A percentile compares a stretch with the other conserved stretches of the same genome.
Evolutionary conservation across 805 yeast species (phyloP).

Genomic region (Lachancea cidri): DNA sequence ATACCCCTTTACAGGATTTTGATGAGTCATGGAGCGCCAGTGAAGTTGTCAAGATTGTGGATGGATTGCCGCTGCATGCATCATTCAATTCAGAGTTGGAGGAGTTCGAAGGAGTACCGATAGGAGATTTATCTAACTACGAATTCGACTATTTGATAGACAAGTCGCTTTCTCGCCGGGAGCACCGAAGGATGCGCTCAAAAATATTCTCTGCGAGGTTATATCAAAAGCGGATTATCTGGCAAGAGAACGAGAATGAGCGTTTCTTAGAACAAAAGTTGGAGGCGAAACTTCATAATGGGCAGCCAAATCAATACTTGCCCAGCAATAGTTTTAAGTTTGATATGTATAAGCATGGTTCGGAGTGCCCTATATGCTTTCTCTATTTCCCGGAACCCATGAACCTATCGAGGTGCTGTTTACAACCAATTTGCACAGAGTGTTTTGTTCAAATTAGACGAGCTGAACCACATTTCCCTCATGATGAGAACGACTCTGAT

Average conservation of each 20-base stretch:
- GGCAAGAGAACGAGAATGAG: conserved; percentile 55
- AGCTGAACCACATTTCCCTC: conserved; percentile 86
- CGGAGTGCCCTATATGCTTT: conserved; percentile 94
- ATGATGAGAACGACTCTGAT: conserved; percentile 49
- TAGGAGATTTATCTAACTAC: conserved; percentile 23
- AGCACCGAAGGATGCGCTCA: conserved; percentile 27
- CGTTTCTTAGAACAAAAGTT: conserved; percentile 51
- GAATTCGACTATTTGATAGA: conserved; percentile 31
- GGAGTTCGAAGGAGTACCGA: conserved; percentile 32
- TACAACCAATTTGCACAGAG: conserved; percentile 91
- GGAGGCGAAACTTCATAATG: conserved; percentile 40
- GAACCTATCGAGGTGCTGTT: conserved; percentile 82
- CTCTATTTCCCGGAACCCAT: conserved; percentile 73
- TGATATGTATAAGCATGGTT: conserved; percentile 57
- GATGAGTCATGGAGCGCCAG: conserved; percentile 67
- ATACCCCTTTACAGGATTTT: conserved; percentile 79
- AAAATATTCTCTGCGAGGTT: conserved; percentile 32
- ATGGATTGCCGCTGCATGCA: conserved; percentile 53
- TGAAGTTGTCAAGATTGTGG: conserved; percentile 51
- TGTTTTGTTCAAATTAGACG: conserved; percentile 95
- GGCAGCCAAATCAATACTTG: conserved; percentile 37
- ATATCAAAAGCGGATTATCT: conserved; percentile 39
- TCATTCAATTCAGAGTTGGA: conserved; percentile 36
- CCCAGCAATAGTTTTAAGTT: conserved; percentile 42
- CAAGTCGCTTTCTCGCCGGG: conserved; percentile 24